Percentiles rank a stretch among this genome's conserved stretches.
These are phyloP conservation scores for Lodderomyces pseudojiufengensis DNA, from an alignment of 1,139 yeast species.

Conservation along the genomic window DNA sequence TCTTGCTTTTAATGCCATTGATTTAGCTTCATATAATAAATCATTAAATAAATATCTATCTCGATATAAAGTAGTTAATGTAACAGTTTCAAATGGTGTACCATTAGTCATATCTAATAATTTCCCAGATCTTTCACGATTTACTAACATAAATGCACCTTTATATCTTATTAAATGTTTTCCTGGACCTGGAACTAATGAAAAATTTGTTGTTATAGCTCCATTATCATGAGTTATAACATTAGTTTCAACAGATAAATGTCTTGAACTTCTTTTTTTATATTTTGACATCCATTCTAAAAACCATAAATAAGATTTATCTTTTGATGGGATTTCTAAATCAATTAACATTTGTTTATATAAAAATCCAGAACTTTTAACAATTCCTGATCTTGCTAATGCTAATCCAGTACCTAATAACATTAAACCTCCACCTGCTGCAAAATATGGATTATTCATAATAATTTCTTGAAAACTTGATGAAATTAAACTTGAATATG, in stretches of 20 bases:
- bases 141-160: conserved; percentile 85
- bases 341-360: conserved; percentile 87
- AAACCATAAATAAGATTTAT: conserved; percentile 92
- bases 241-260: conserved; percentile 84
- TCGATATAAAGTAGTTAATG: conserved; percentile 81
- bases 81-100: conserved; percentile 92
- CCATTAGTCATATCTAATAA: conserved; percentile 88
- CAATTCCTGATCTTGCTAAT: conserved; percentile 65
- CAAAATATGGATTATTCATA: conserved; percentile 83
- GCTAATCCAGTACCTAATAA: conserved; percentile 85
- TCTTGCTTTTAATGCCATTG: conserved; percentile 72
- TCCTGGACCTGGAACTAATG: conserved; percentile 98
- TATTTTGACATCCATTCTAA: conserved; percentile 94
- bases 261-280: conserved; percentile 70
- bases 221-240: conserved; percentile 92
- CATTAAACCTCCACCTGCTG: conserved; percentile 98
- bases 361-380: conserved; percentile 60
- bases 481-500: conserved; percentile 29
- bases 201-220: conserved; percentile 78
- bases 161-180: conserved; percentile 81
- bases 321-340: conserved; percentile 89
- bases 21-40: conserved; percentile 80
- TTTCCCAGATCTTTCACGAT: conserved; percentile 86
- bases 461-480: conserved; percentile 52
- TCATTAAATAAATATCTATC: conserved; percentile 71